Conservation (phyloP, 257 asterid species). For the Verbena officinalis region DNA sequence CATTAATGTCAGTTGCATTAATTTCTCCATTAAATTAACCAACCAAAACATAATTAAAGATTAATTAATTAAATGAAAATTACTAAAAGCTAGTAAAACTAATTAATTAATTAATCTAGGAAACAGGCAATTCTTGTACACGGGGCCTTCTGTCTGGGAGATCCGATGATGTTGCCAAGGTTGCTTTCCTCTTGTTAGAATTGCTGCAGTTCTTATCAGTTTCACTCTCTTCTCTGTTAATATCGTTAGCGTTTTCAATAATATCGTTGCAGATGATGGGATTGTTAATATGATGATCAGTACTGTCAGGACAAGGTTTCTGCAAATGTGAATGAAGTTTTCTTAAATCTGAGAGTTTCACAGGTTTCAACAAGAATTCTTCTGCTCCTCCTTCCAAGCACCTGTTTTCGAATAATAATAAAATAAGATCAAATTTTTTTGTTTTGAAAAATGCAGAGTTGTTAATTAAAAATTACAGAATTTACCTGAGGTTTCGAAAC, state of each 20-base stretch:
- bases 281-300: not conserved
- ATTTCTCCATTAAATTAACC: not conserved
- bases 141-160: conserved; percentile 41
- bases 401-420: conserved; percentile 27
- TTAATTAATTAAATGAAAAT: not conserved
- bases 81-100: not conserved
- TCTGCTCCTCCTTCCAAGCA: conserved; percentile 70
- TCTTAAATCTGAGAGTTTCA: conserved; percentile 51
- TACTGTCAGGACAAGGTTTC: no score
- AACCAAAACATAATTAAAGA: not conserved
- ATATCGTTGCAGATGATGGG: not conserved
- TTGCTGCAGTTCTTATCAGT: conserved; percentile 38
- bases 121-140: conserved; percentile 39
- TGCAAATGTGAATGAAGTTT: conserved; percentile 49
- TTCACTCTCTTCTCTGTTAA: conserved; percentile 25
- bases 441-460: no score
- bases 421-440: not conserved
- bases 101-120: conserved; percentile 8
- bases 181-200: conserved; percentile 45
- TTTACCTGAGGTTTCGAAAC: no score
- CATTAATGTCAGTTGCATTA: conserved; percentile 4
- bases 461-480: no score
- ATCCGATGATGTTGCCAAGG: conserved; percentile 31
- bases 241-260: conserved; percentile 20
- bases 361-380: conserved; percentile 63